A percentile compares a stretch with the other conserved stretches of the same genome.
phyloP scores from a whole-genome alignment of 176 grass and related monocot genomes.

The Carex myosuroides region DNA sequence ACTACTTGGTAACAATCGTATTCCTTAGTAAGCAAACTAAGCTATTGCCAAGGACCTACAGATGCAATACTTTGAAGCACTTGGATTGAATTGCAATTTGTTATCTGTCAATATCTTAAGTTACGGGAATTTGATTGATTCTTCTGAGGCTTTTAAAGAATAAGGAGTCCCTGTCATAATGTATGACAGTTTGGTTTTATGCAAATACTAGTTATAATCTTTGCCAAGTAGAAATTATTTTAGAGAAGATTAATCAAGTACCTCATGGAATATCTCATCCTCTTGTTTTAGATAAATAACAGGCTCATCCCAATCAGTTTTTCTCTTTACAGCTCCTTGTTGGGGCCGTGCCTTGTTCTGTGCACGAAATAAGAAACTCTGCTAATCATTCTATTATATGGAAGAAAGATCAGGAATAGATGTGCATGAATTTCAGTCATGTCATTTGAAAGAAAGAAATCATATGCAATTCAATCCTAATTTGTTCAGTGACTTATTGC shows the following conservation, averaged over 20 bases:
- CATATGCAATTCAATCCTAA: neutral
- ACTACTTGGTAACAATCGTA: no score
- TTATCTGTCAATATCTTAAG: neutral
- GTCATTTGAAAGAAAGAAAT: neutral
- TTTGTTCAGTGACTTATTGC: neutral
- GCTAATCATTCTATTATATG: neutral
- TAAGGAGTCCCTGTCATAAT: neutral
- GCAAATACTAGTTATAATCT: neutral
- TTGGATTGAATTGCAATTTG: no score
- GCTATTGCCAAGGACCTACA: no score
- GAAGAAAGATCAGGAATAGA: neutral
- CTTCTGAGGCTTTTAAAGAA: neutral
- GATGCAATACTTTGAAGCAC: no score
- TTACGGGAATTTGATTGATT: neutral
- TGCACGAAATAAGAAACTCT: neutral
- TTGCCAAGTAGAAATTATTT: neutral
- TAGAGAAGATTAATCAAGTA: conserved; percentile 9
- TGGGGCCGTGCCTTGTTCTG: conserved; percentile 14
- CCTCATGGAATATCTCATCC: conserved; percentile 81
- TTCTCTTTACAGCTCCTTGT: conserved; percentile 37
- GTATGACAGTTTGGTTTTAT: neutral
- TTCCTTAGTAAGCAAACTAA: no score
- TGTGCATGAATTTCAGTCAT: neutral
- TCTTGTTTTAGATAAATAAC: conserved; percentile 75
- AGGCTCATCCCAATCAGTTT: conserved; percentile 35